Base-by-base conservation (phyloP, 106 monocot genomes). In the Iris macrosiphon region DNA sequence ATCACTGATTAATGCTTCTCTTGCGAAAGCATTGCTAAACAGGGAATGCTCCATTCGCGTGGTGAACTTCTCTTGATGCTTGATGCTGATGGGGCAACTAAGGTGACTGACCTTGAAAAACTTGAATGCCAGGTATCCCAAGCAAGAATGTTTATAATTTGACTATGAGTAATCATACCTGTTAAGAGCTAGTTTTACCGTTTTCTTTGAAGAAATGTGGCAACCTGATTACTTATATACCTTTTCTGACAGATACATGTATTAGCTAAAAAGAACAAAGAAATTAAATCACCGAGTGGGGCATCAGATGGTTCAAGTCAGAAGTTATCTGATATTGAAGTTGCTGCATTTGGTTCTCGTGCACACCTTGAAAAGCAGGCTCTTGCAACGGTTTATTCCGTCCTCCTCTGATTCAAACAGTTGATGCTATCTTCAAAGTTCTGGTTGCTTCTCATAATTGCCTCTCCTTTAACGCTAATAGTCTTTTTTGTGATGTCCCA, bases 51-150 rank as follows among this genome's bases (percentile, higher is more conserved):
- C 16, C 98, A 91, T 77, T 86, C 86, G 47, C 82, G 98, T 64
- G 98, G 98, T 45, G 77, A 98, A 56, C 62, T 98, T 35, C 75
- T 98, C 41, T 62, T 98, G 20, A 98, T 98, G 98, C 91, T 98
- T 72, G 98, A 98, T 71, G 98, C 98, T 73, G 98, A 98, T 78
- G 98, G 98, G 9, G 98, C 98, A 60, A 98, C 91, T 24, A 91
- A 90, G 60, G 64, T 98, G 19, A 91, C 91, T 45, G 98, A 91
- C 60, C 41, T 98, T 7, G 87, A 91, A 71, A 98, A 87, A 61
- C 91, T 98, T 64, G 98, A 98, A 80, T 65, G 64, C 24, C 75
- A 91, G 98, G 98, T 91, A 8, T 59, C 65, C 40, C 13, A 17
- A n/a, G n/a, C n/a, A n/a, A n/a, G n/a, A n/a, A n/a, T n/a, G n/a